Percentiles rank a stretch among this genome's conserved stretches.
phyloP scores from a whole-genome alignment of 148 eudicot genomes.

The Fagopyrum tataricum region DNA sequence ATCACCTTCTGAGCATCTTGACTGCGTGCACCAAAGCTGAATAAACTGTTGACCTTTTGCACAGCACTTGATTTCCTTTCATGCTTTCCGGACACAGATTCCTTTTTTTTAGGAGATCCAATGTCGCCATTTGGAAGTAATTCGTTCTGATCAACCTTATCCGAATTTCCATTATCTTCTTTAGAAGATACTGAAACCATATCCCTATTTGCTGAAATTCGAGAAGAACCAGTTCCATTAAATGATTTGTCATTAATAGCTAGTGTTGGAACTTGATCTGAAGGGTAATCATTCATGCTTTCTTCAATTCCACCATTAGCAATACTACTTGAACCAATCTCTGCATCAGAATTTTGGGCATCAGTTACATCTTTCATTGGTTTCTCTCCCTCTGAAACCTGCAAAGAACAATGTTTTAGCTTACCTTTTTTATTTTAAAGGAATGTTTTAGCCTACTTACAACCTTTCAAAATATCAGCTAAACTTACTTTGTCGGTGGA shows the following conservation, averaged over 20 bases:
- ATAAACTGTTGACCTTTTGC: conserved; percentile 40
- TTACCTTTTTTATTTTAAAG: neutral
- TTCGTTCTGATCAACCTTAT: conserved; percentile 33
- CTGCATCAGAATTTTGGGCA: conserved; percentile 31
- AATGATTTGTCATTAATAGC: conserved; percentile 50
- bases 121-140: conserved; percentile 38
- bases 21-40: conserved; percentile 51
- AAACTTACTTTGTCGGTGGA: conserved; percentile 33
- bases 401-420: conserved; percentile 10
- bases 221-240: conserved; percentile 21
- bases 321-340: conserved; percentile 26
- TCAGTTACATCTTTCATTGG: conserved; percentile 28
- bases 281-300: conserved; percentile 25
- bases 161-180: conserved; percentile 33
- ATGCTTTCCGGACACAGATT: conserved; percentile 26
- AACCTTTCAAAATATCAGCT: neutral
- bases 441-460: neutral
- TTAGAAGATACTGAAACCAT: conserved; percentile 22
- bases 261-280: conserved; percentile 73
- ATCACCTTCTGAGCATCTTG: conserved; percentile 61
- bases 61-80: conserved; percentile 49
- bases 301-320: conserved; percentile 38
- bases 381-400: conserved; percentile 46
- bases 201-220: conserved; percentile 26
- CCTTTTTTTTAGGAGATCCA: conserved; percentile 36